These are phyloP conservation scores for Fusarium sarcochroum DNA, from an alignment of 2,329 filamentous ascomycete species.

Conservation along the genomic window DNA sequence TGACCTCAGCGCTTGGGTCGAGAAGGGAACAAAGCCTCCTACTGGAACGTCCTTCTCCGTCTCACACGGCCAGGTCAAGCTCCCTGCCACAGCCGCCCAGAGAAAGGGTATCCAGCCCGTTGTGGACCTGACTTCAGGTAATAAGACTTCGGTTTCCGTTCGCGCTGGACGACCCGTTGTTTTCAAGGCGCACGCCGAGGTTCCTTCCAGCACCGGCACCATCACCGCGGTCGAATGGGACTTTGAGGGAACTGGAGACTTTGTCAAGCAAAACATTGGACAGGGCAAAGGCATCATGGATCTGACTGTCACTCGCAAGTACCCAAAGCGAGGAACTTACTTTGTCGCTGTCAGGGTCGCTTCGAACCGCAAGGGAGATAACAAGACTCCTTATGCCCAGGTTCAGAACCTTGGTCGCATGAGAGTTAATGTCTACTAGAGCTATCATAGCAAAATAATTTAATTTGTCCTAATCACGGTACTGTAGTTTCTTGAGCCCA, in stretches of 20 bases:
- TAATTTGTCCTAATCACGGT: background rate
- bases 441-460: background rate
- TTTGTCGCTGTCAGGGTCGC: background rate
- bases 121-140: conserved; percentile 11
- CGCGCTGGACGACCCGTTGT: background rate
- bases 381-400: background rate
- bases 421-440: background rate
- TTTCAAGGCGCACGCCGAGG: background rate
- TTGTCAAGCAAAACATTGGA: background rate
- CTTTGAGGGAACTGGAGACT: conserved; percentile 2
- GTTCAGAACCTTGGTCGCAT: conserved; percentile 2
- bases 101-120: conserved; percentile 40
- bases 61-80: conserved; percentile 22
- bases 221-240: background rate
- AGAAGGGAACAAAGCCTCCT: conserved; percentile 22
- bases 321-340: background rate
- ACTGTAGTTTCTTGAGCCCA: no score
- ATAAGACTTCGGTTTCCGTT: background rate
- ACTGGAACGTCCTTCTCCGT: conserved; percentile 16
- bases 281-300: background rate
- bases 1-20: conserved; percentile 40
- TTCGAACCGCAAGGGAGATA: conserved; percentile 3
- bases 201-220: background rate
- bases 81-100: conserved; percentile 13
- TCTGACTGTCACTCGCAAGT: background rate